phyloP scores from a whole-genome alignment of 495 filamentous ascomycete genomes.

The Platismatia glauca region DNA sequence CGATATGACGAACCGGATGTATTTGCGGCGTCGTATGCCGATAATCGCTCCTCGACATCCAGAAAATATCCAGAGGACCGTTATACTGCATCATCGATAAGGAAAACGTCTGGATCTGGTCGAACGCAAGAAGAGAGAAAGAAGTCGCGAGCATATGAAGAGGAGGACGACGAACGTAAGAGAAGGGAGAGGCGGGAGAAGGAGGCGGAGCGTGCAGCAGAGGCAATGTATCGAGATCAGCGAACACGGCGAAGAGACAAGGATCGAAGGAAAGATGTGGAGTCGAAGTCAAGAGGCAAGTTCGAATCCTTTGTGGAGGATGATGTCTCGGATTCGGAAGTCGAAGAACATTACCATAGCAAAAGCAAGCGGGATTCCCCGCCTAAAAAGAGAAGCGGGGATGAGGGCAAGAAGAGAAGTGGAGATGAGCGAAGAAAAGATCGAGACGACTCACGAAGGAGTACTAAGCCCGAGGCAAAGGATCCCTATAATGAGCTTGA shows the following conservation, averaged over 20 bases:
- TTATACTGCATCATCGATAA: constrained; percentile 15
- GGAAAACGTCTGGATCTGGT: constrained; percentile 28
- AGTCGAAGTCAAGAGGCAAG: constrained; percentile 34
- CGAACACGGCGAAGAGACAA: constrained; percentile 37
- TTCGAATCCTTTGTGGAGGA: constrained; percentile 26
- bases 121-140: constrained; percentile 27
- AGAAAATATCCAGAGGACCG: constrained; percentile 20
- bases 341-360: constrained; percentile 11
- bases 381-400: constrained; percentile 21
- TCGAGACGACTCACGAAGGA: constrained; percentile 16
- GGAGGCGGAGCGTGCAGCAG: constrained; percentile 3
- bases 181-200: constrained; percentile 14
- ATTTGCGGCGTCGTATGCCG: constrained; percentile 38
- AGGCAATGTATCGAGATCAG: constrained; percentile 2
- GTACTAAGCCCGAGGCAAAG: constrained; percentile 14
- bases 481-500: constrained; percentile 28
- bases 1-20: constrained; percentile 29
- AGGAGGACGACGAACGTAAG: constrained; percentile 25
- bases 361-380: constrained; percentile 10
- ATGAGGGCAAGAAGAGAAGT: constrained; percentile 16
- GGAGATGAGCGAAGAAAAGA: constrained; percentile 10
- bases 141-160: constrained; percentile 28
- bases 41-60: constrained; percentile 17
- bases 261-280: constrained; percentile 40
- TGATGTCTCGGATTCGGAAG: constrained; percentile 28